A percentile compares a stretch with the other conserved stretches of the same genome.
Conservation (phyloP, 129 eudicot species). For the Dittrichia graveolens region DNA sequence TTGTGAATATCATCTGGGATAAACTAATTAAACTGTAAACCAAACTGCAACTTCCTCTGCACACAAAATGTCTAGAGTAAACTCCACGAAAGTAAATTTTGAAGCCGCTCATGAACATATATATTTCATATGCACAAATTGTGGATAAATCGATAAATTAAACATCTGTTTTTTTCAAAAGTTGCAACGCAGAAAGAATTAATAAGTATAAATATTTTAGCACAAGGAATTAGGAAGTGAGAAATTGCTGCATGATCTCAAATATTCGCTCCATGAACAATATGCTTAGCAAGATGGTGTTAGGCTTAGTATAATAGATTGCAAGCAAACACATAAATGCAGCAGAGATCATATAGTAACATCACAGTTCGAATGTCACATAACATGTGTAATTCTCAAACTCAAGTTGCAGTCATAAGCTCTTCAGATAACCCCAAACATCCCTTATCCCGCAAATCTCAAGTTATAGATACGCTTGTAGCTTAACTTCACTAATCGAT, state of each 20-base stretch:
- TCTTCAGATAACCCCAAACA: too few relatives aligned
- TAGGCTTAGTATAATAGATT: too few relatives aligned
- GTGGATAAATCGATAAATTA: not conserved
- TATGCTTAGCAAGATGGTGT: too few relatives aligned
- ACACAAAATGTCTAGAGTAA: not conserved
- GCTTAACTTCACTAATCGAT: too few relatives aligned
- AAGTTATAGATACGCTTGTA: too few relatives aligned
- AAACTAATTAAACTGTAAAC: not conserved
- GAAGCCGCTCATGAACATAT: not conserved
- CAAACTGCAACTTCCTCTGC: slow-evolving; percentile 8
- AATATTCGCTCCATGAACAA: not conserved
- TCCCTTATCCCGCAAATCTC: too few relatives aligned
- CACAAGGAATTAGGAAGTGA: not conserved
- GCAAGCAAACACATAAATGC: too few relatives aligned
- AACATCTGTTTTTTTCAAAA: not conserved
- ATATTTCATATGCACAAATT: not conserved
- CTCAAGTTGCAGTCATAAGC: too few relatives aligned
- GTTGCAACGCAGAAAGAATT: not conserved
- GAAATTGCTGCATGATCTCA: not conserved
- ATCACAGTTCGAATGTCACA: too few relatives aligned
- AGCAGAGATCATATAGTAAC: too few relatives aligned
- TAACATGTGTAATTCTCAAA: too few relatives aligned
- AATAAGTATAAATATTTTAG: not conserved
- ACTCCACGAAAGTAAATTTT: not conserved
- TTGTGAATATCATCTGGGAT: not conserved